Base-by-base conservation (phyloP, 306 rosid species). In the Acacia melanoxylon region DNA sequence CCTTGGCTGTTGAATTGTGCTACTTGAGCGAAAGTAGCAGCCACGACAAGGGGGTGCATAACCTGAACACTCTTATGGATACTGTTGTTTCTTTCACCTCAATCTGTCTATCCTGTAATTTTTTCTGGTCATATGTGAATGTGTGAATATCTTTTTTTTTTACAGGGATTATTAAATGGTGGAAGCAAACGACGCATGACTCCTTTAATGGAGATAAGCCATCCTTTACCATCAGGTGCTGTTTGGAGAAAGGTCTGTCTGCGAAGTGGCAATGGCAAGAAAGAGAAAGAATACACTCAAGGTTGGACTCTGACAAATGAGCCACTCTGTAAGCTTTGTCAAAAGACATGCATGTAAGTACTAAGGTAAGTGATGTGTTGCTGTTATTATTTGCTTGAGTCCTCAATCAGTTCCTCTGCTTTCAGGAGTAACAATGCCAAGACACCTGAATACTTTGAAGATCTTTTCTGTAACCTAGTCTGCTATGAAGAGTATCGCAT, bases 251-350 rank as follows among this genome's bases (percentile, higher is more conserved):
- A 83, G 81, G 89, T 95, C 77, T 85, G 33, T 81, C 87, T 95
- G 42, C 87, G 89, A 74, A 67, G 86, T 59, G 97, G 98, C 72
- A 81, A 41, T 45, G 88, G 98, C 4, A 95, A 93, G 86, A 95
- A 90, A 84, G 96, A 95, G 89, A 93, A 86, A 80, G 97, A 91
- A 86, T 95, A 95, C 84, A 74, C 88, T 78, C 99, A 93, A 89
- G 98, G 92, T 81, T 91, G 95, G 97, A 93, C 85, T 58, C 54
- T 62, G 80, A 78, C 80, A 56, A 95, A 95, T 76, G 92, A 89
- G 76, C 98, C 99, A 70, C 98, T 95, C 48, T 95, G 99, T 89
- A 95, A 95, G 85, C 94, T 90, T 81, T 95, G 99, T 88, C 99
- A 93, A 85, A 82, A 80, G 78, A 91, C 86, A 52, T 95, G 99